phyloP scores from a whole-genome alignment of 176 grass and related monocot genomes.

The Musa beccarii region DNA sequence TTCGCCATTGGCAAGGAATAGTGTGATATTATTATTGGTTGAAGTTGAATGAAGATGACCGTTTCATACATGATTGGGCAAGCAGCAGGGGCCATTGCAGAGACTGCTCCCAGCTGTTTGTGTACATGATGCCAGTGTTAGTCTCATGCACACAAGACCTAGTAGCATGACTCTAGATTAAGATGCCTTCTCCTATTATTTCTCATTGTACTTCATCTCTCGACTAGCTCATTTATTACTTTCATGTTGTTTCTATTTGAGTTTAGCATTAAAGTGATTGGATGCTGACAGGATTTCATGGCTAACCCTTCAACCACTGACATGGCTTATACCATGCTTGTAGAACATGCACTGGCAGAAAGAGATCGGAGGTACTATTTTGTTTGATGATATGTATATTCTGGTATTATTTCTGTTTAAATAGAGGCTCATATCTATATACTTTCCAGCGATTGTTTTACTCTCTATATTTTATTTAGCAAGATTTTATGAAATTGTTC shows the following conservation, averaged over 20 bases:
- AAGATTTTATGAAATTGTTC: no score
- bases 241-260: neutral
- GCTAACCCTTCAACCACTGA: slow-evolving; percentile 72
- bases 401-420: neutral
- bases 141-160: neutral
- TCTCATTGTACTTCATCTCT: neutral
- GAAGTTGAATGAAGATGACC: neutral
- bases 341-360: slow-evolving; percentile 93
- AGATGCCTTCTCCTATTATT: slow-evolving; percentile 1
- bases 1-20: no score
- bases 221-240: neutral
- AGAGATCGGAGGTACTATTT: slow-evolving; percentile 81
- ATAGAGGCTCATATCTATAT: neutral
- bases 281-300: slow-evolving; percentile 87
- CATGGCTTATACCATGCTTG: slow-evolving; percentile 89
- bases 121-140: neutral
- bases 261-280: slow-evolving; percentile 27
- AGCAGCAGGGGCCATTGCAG: neutral
- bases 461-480: neutral
- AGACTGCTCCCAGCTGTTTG: neutral
- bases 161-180: neutral
- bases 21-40: neutral
- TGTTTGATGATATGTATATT: neutral
- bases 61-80: neutral
- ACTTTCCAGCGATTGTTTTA: neutral